A percentile compares a stretch with the other conserved stretches of the same genome.
These are phyloP conservation scores for Calonectria honghensis DNA, from an alignment of 2,329 filamentous ascomycete genomes.

Conservation along the genomic window DNA sequence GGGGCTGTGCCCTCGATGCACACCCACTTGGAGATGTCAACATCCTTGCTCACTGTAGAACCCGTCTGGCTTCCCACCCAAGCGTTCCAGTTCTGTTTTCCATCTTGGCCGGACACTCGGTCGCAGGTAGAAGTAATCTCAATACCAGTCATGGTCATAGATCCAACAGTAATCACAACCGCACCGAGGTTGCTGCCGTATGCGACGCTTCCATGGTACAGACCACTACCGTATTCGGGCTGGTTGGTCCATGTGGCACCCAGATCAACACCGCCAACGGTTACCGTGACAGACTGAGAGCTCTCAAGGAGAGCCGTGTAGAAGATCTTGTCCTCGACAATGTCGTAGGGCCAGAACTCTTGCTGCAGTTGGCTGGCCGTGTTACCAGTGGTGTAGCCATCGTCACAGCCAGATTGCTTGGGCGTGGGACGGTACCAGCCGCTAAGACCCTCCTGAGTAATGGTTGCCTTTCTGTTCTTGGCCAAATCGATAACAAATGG, in stretches of 20 bases:
- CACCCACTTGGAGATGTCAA: constrained; percentile 29
- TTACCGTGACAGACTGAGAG: constrained; percentile 6
- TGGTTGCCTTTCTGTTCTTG: constrained; percentile 24
- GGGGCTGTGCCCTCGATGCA: constrained; percentile 22
- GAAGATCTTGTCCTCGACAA: constrained; percentile 27
- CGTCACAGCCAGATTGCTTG: constrained; percentile 25
- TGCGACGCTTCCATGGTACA: constrained; percentile 22
- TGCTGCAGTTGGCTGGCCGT: constrained; percentile 16
- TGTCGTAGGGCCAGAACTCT: constrained; percentile 13
- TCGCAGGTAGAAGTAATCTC: not conserved
- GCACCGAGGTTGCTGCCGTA: constrained; percentile 19
- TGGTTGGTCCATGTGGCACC: constrained; percentile 8
- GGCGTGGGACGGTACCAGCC: constrained; percentile 24
- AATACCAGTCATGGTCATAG: constrained; percentile 3
- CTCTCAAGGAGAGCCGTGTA: constrained; percentile 9
- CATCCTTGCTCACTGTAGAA: constrained; percentile 12
- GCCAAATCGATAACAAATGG: constrained; percentile 8
- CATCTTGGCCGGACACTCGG: not conserved
- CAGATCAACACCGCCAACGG: not conserved
- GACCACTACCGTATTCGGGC: constrained; percentile 24
- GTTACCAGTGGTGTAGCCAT: constrained; percentile 23
- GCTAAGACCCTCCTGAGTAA: constrained; percentile 10
- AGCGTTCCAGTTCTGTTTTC: constrained; percentile 23
- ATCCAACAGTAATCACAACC: not conserved
- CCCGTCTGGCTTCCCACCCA: constrained; percentile 20